A percentile compares a stretch with the other conserved stretches of the same genome.
phyloP scores from a whole-genome alignment of 2,329 filamentous ascomycete genomes.

The Fusarium verrucosum region DNA sequence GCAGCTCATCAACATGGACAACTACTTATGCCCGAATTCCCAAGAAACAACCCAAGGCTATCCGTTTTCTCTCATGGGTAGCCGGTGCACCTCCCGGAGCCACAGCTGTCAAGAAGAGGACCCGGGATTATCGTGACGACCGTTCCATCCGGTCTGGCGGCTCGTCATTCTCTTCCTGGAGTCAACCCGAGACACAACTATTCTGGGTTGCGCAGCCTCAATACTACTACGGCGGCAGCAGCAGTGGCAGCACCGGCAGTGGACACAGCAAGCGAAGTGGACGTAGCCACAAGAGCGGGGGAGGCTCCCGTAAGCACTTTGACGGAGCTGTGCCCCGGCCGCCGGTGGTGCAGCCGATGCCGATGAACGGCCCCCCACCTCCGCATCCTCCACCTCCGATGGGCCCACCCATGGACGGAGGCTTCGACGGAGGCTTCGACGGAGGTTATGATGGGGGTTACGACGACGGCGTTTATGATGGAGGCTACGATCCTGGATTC shows the following conservation, averaged over 20 bases:
- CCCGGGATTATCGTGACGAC: constrained; percentile 40
- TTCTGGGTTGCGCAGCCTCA: constrained; percentile 38
- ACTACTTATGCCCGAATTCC: constrained; percentile 40
- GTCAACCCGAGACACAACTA: constrained; percentile 39
- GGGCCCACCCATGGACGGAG: constrained; percentile 34
- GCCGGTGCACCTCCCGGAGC: constrained; percentile 41
- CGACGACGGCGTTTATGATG: constrained; percentile 27
- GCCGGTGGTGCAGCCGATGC: constrained; percentile 23
- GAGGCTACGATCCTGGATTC: constrained; percentile 21
- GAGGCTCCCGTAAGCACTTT: constrained; percentile 39
- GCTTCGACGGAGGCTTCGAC: constrained; percentile 20
- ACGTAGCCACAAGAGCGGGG: constrained; percentile 30
- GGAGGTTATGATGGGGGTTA: constrained; percentile 15
- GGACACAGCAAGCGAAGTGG: constrained; percentile 32
- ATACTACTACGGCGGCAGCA: constrained; percentile 30
- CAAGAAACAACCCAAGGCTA: constrained; percentile 36
- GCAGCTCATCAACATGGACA: constrained; percentile 41
- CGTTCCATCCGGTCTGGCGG: constrained; percentile 33
- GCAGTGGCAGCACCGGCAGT: constrained; percentile 27
- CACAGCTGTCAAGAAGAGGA: constrained; percentile 43
- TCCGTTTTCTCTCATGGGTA: constrained; percentile 44
- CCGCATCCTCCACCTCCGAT: constrained; percentile 30
- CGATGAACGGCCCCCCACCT: constrained; percentile 31
- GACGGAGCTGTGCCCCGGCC: constrained; percentile 38
- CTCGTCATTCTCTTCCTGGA: constrained; percentile 36